Base-by-base conservation (phyloP, 2,329 filamentous ascomycete genomes). In the Sporothrix schenckii region DNA sequence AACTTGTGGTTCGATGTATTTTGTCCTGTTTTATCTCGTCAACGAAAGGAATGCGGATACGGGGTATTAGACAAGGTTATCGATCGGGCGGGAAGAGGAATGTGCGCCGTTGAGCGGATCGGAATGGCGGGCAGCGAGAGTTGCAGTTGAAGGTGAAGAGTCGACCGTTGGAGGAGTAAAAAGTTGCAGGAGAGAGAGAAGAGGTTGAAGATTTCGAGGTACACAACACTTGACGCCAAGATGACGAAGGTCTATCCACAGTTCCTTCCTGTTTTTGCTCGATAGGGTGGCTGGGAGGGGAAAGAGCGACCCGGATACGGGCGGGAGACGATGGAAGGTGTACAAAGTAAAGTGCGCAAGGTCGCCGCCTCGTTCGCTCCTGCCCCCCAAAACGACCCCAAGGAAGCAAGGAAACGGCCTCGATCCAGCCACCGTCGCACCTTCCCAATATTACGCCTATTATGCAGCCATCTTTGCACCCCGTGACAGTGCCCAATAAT, bases 11-110 rank as follows among this genome's bases (percentile, higher is more conserved):
- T 52, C 14, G 1, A 11, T 13, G 1, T 41, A 14, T 9, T 66
- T 21, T 27, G 1, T 21, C 14, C 39, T 53, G 5, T 34, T 27
- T 1, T 44, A 13, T 44, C 11, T 10, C 41, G 7, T 34, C n/a
- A 14, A 44, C 39, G 39, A 19, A 30, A 30, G 69, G 69, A 70
- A 70, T 70, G 63, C 63, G 63, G 63, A 44, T 27, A 34, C 6
- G 34, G 34, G 7, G 34, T 34, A 1, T 34, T 11, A 24, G 19
- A 66, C 34, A 50, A 70, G 52, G 27, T 24, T 53, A 65, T 68
- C 63, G 56, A 71, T 68, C 56, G 27, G 19, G n/a, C 30, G 44
- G 53, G 53, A 56, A 60, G 54, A 68, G 54, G 65, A 49, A 70
- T 39, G 54, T 41, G 21, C 24, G 66, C 58, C 58, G 58, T 63